A percentile compares a stretch with the other conserved stretches of the same genome.
phyloP scores from a whole-genome alignment of 2,329 filamentous ascomycete genomes.

The Colletotrichum musicola region DNA sequence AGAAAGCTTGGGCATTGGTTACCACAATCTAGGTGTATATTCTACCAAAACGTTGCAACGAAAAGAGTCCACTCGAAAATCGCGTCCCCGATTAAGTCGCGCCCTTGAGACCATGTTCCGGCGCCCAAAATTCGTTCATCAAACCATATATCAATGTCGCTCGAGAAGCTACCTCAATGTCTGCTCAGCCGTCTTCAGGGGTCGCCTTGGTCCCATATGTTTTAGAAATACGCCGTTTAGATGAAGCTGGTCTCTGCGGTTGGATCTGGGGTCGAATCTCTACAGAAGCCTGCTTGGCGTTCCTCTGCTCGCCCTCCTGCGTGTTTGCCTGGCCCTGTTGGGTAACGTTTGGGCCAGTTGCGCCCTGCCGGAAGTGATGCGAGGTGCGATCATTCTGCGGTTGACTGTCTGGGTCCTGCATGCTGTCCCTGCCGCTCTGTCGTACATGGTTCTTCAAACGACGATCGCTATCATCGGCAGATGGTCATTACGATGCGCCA shows the following conservation, averaged over 20 bases:
- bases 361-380: conserved; percentile 7
- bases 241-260: not conserved
- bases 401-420: not conserved
- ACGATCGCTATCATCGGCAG: not conserved
- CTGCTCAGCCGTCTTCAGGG: no score
- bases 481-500: not conserved
- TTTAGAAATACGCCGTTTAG: not conserved
- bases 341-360: not conserved
- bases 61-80: not conserved
- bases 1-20: conserved; percentile 1
- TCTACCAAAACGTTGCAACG: conserved; percentile 19
- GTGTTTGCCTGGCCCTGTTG: not conserved
- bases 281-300: not conserved
- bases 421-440: not conserved
- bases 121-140: not conserved
- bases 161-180: not conserved
- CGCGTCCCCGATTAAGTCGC: not conserved
- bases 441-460: not conserved
- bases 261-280: not conserved
- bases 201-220: not conserved
- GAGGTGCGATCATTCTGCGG: not conserved
- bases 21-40: conserved; percentile 29
- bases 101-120: not conserved
- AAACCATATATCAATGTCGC: not conserved
- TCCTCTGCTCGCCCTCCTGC: not conserved